Base-by-base conservation (phyloP, 495 filamentous ascomycete genomes). In the Chaetomium tenue region DNA sequence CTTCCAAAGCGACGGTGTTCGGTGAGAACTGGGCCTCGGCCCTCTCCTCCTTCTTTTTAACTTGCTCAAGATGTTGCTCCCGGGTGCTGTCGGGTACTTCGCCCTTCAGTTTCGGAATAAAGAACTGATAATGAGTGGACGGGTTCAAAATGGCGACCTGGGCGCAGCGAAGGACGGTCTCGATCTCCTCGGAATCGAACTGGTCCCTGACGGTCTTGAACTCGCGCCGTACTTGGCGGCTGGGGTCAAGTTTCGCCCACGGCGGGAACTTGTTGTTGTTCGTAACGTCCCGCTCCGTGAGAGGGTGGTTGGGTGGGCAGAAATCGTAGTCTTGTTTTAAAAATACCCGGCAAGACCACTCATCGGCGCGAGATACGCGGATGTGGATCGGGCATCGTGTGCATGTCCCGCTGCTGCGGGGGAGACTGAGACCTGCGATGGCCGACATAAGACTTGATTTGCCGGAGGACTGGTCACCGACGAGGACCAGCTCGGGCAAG, bases 361-460 rank as follows among this genome's bases (percentile, higher is more conserved):
- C 75, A 2, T 67, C 68, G 20, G 79, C 81, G 6, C 83, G 80
- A 0, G 82, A 82, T 0, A 91, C 78, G n/a, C 87, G 88, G 60
- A 96, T 92, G 61, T 92, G 87, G 52, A 92, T 78, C 0, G 91
- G 90, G 61, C 90, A 93, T 0, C 89, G 74, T 0, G 91, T 96
- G 68, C 91, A 94, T 0, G 87, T 89, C 0, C 86, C 89, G 0
- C 81, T 79, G 62, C 80, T 83, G 3, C 89, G 79, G 0, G 91
- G 91, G 0, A 93, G 83, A 57, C 85, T 86, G 55, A 95, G 88
- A n/a, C 87, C 89, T 2, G 88, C 87, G 40, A 94, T 86, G 0
- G 87, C 89, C 33, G 91, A 90, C 73, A 96, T 91, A 0, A 95
- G 74, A 3, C 88, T 91, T 4, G 84, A 88, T 66, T 96, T 96